Conservation (phyloP, 306 rosid species). For the Cicer yamashitae region DNA sequence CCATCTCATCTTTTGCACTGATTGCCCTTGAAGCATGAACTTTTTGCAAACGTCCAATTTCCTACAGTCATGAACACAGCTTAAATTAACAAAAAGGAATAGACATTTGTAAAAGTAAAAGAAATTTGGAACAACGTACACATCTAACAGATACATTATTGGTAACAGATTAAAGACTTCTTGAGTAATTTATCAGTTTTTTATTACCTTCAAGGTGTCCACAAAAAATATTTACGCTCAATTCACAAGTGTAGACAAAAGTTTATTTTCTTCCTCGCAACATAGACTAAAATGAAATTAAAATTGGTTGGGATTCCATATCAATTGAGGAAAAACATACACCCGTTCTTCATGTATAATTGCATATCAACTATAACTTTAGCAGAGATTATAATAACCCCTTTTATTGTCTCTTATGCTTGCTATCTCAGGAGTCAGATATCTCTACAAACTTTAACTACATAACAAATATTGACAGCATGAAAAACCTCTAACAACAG, state of each 20-base stretch:
- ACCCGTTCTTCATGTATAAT: conserved; percentile 14
- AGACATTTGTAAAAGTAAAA: conserved; percentile 11
- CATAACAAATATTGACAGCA: conserved; percentile 35
- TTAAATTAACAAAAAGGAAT: conserved; percentile 25
- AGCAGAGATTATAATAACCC: conserved; percentile 15
- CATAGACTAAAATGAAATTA: conserved; percentile 17
- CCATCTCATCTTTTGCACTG: conserved; percentile 98
- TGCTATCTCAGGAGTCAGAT: conserved; percentile 12
- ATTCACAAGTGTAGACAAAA: conserved; percentile 8
- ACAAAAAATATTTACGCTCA: conserved; percentile 3
- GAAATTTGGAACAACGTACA: conserved; percentile 14
- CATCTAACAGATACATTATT: conserved; percentile 13
- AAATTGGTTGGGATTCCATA: conserved; percentile 22
- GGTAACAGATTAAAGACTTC: conserved; percentile 14
- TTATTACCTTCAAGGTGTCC: background rate
- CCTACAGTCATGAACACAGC: conserved; percentile 57
- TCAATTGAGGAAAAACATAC: background rate
- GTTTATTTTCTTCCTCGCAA: conserved; percentile 17
- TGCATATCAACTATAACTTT: conserved; percentile 7
- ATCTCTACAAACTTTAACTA: conserved; percentile 11
- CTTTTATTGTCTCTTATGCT: conserved; percentile 1
- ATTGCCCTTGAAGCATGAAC: conserved; percentile 90
- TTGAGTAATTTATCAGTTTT: conserved; percentile 5
- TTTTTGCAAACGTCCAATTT: conserved; percentile 76
- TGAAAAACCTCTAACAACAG: conserved; percentile 25